Evolutionary conservation across 768 basidiomycete species (phyloP).

Genomic region (Boletus barrowsii): DNA sequence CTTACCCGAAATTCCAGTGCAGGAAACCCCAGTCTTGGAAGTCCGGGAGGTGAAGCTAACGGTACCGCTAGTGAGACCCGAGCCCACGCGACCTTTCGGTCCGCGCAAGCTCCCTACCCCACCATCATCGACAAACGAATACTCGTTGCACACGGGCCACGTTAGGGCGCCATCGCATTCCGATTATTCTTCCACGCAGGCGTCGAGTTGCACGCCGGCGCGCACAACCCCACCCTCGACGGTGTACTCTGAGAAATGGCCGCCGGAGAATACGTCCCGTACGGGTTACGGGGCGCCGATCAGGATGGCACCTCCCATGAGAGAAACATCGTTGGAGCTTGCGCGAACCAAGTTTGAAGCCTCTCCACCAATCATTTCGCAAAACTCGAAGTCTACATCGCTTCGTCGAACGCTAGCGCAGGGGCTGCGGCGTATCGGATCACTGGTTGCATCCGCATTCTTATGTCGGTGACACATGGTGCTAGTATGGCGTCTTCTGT

Average conservation of each 20-base stretch:
- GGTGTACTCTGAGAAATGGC: constrained; percentile 31
- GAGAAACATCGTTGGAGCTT: constrained; percentile 23
- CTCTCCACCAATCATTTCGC: constrained; percentile 18
- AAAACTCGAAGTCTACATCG: constrained; percentile 21
- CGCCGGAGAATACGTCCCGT: constrained; percentile 23
- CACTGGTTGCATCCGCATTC: constrained; percentile 29
- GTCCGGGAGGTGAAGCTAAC: constrained; percentile 17
- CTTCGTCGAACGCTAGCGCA: constrained; percentile 25
- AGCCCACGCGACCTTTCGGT: constrained; percentile 18
- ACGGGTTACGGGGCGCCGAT: constrained; percentile 21
- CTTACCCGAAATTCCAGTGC: constrained; percentile 29
- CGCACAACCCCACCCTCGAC: constrained; percentile 29
- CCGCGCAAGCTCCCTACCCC: constrained; percentile 34
- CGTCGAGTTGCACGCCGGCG: constrained; percentile 28
- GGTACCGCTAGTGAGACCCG: constrained; percentile 13
- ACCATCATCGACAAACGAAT: constrained; percentile 28
- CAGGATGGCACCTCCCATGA: constrained; percentile 22
- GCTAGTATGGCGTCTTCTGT: constrained; percentile 5
- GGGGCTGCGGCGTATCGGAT: constrained; percentile 26
- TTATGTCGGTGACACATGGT: constrained; percentile 27
- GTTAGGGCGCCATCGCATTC: constrained; percentile 18
- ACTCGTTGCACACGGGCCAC: constrained; percentile 10
- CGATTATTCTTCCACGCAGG: constrained; percentile 24
- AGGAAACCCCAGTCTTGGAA: constrained; percentile 11
- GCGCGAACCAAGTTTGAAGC: constrained; percentile 20